Conservation (phyloP, 116 monocot species). For the Phalaenopsis hybrid region DNA sequence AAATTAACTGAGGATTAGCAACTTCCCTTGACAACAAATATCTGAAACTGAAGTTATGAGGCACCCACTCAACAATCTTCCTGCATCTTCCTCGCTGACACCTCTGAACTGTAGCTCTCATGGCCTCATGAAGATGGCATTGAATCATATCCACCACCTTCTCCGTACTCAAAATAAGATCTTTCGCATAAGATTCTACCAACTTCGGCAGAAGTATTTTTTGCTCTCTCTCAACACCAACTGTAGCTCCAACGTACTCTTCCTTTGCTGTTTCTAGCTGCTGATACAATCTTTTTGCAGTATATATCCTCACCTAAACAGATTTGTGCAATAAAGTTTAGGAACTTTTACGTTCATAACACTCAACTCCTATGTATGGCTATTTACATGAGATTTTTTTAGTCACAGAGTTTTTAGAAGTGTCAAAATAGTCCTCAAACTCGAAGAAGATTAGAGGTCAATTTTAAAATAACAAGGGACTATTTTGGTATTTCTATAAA, state of each 20-base stretch:
- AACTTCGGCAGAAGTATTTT: constrained; percentile 81
- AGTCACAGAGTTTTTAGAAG: no score
- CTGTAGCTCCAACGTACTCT: constrained; percentile 75
- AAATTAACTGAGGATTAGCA: constrained; percentile 29
- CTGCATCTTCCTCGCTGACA: constrained; percentile 28
- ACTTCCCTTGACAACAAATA: constrained; percentile 67
- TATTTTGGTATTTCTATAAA: no score
- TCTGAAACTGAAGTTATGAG: constrained; percentile 59
- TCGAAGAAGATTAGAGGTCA: no score
- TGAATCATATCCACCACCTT: no score
- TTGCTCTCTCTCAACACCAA: constrained; percentile 66
- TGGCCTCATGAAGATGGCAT: no score
- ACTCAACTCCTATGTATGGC: no score
- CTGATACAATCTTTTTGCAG: constrained; percentile 46
- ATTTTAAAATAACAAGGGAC: no score
- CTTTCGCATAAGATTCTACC: constrained; percentile 67
- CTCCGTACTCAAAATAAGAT: constrained; percentile 36
- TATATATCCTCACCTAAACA: constrained; percentile 71
- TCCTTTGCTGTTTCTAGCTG: constrained; percentile 80
- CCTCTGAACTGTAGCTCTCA: no score
- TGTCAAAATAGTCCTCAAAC: no score
- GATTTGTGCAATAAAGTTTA: not conserved
- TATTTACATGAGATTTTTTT: no score
- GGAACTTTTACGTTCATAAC: no score
- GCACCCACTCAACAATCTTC: constrained; percentile 65